Conservation (phyloP, 805 yeast genomes). For the Tetrapisispora taiwanensis region DNA sequence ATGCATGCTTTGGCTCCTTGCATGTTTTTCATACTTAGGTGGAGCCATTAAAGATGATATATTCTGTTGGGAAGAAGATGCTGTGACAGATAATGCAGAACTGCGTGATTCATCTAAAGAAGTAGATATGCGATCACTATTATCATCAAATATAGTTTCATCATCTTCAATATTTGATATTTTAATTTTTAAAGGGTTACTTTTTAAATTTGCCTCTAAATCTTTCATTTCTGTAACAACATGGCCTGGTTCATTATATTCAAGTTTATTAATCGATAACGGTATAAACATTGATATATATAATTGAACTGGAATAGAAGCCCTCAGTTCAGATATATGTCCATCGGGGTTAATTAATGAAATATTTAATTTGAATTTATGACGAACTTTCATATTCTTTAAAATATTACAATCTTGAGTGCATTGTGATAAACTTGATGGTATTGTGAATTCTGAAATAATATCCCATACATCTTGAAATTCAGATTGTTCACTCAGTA, state of each 20-base stretch:
- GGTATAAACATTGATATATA: constrained; percentile 79
- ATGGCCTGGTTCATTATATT: constrained; percentile 6
- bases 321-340: constrained; percentile 83
- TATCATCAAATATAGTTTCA: constrained; percentile 29
- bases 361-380: constrained; percentile 73
- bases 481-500: constrained; percentile 11
- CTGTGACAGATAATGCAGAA: background rate
- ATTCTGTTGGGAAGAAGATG: constrained; percentile 2
- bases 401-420: constrained; percentile 81
- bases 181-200: background rate
- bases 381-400: constrained; percentile 69
- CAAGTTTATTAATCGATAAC: constrained; percentile 29
- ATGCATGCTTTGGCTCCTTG: constrained; percentile 42
- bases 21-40: constrained; percentile 74
- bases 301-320: constrained; percentile 71
- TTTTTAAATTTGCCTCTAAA: background rate
- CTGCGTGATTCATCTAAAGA: constrained; percentile 11
- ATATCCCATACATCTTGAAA: constrained; percentile 67
- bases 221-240: background rate
- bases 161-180: constrained; percentile 65
- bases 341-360: constrained; percentile 82
- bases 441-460: constrained; percentile 48
- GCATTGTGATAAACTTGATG: constrained; percentile 60
- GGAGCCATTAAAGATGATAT: constrained; percentile 53
- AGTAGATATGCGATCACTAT: constrained; percentile 24